These are phyloP conservation scores for Solanum lignicaule DNA, from an alignment of 257 asterid genomes.

Conservation along the genomic window DNA sequence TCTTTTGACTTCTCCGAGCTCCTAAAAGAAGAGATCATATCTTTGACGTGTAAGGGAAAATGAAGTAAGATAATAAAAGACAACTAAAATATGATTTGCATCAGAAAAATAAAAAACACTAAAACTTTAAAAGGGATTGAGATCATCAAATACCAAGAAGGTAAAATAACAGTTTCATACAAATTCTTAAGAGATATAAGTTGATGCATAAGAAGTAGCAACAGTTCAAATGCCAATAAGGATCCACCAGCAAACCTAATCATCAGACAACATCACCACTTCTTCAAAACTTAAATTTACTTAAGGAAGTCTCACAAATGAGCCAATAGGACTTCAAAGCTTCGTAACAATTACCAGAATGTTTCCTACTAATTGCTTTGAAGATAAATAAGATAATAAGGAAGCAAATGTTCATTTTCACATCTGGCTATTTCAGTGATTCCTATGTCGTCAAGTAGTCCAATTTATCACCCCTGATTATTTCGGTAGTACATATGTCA, in stretches of 20 bases:
- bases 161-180: background rate
- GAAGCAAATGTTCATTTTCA: background rate
- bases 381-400: background rate
- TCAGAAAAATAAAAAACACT: background rate
- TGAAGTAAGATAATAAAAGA: background rate
- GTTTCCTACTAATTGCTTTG: background rate
- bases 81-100: background rate
- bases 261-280: background rate
- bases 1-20: constrained; percentile 63
- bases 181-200: background rate
- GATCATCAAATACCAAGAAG: background rate
- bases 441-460: background rate
- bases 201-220: background rate
- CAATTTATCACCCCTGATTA: background rate
- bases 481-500: background rate
- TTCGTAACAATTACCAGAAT: background rate
- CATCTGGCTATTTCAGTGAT: background rate
- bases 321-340: background rate
- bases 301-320: background rate
- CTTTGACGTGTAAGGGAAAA: background rate
- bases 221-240: background rate
- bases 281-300: background rate
- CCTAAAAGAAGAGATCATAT: constrained; percentile 27
- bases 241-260: background rate
- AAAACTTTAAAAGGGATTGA: background rate